Conservation (phyloP, 1,139 yeast species). For the Saccharomyces hybrid region DNA sequence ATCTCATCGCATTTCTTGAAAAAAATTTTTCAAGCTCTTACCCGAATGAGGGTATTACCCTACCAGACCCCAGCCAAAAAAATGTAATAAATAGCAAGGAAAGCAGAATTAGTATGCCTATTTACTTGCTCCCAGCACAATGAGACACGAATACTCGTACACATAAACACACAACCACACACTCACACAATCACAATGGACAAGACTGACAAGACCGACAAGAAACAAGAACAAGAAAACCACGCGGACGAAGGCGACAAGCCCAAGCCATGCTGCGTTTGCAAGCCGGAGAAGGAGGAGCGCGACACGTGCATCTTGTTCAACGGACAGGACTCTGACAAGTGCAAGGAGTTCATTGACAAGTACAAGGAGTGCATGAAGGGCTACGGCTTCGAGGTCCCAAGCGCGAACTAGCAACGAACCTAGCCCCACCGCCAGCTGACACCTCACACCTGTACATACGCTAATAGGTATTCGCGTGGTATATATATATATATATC, state of each 20-base stretch:
- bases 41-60: neutral
- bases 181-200: neutral
- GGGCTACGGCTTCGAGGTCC: constrained; percentile 68
- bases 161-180: neutral
- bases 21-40: neutral
- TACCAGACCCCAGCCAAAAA: neutral
- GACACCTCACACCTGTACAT: neutral
- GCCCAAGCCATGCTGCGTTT: constrained; percentile 96
- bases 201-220: neutral
- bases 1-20: constrained; percentile 21
- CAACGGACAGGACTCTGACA: constrained; percentile 77
- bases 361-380: constrained; percentile 84
- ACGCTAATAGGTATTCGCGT: neutral
- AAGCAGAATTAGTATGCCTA: neutral
- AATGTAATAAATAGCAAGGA: neutral
- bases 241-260: constrained; percentile 32
- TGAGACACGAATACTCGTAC: neutral
- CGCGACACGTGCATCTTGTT: constrained; percentile 83
- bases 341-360: constrained; percentile 64
- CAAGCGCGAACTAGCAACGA: neutral
- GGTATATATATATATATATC: neutral
- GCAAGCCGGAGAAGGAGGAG: constrained; percentile 71
- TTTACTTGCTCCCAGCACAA: neutral
- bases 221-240: constrained; percentile 1
- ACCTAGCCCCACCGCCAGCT: neutral